Conservation (phyloP, 2,329 filamentous ascomycete species). For the Malbranchea zuffiana region DNA sequence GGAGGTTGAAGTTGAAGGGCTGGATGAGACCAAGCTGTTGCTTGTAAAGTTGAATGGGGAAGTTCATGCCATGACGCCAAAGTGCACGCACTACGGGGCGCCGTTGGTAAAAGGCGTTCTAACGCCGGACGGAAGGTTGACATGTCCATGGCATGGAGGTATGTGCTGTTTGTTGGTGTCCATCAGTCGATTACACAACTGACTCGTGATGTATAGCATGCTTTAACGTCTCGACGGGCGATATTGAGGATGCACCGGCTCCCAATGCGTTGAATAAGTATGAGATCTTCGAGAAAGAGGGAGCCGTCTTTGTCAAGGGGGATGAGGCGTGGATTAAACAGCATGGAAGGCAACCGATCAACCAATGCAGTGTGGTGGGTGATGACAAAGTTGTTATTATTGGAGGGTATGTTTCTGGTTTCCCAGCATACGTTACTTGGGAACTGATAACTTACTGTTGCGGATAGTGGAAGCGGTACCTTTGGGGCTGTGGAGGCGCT, state of each 20-base stretch:
- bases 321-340: conserved; percentile 69
- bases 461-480: conserved; percentile 64
- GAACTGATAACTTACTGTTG: not conserved
- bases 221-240: conserved; percentile 79
- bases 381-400: conserved; percentile 64
- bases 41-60: conserved; percentile 67
- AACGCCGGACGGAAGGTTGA: conserved; percentile 68
- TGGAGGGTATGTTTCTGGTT: conserved; percentile 47
- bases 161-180: conserved; percentile 22
- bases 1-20: conserved; percentile 81
- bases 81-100: conserved; percentile 85
- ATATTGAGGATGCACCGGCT: conserved; percentile 89
- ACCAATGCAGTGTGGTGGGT: conserved; percentile 54
- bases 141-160: conserved; percentile 96
- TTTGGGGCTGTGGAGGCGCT: conserved; percentile 74
- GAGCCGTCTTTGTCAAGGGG: conserved; percentile 71
- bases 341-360: conserved; percentile 60
- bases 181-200: not conserved
- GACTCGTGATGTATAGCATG: conserved; percentile 51
- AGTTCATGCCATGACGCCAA: conserved; percentile 68
- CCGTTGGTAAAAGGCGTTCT: conserved; percentile 79
- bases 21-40: conserved; percentile 76
- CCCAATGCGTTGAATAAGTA: conserved; percentile 78
- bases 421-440: not conserved
- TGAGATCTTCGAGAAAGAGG: conserved; percentile 67